phyloP scores from a whole-genome alignment of 2,329 filamentous ascomycete species.

The Xylaria sp. region DNA sequence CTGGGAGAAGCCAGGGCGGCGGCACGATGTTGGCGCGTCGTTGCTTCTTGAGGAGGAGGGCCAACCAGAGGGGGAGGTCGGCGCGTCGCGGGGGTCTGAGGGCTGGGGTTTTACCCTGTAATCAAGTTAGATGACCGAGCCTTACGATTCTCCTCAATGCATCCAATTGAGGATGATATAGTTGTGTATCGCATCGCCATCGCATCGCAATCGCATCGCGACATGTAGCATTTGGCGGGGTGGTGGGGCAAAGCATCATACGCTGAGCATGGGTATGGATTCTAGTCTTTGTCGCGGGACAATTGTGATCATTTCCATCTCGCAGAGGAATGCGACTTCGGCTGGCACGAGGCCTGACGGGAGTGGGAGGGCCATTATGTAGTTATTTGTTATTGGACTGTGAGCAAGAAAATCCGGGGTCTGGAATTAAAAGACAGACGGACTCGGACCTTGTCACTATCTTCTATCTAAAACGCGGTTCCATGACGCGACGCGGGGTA shows the following conservation, averaged over 20 bases:
- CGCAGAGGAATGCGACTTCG: constrained; percentile 93
- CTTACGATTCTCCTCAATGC: not conserved
- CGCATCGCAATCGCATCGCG: constrained; percentile 38
- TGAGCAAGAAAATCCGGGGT: not conserved
- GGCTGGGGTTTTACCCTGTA: constrained; percentile 74
- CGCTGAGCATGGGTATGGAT: constrained; percentile 82
- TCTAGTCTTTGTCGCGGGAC: constrained; percentile 92
- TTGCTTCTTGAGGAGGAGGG: constrained; percentile 93
- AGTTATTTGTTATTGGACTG: not conserved
- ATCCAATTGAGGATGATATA: not conserved
- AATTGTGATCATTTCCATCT: constrained; percentile 96
- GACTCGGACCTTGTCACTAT: not conserved
- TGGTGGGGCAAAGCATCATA: constrained; percentile 59
- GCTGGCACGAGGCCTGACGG: constrained; percentile 74
- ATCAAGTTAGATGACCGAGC: not conserved
- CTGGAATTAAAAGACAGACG: constrained; percentile 21
- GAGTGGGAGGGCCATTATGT: constrained; percentile 47
- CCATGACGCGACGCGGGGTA: constrained; percentile 31
- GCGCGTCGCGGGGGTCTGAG: constrained; percentile 84
- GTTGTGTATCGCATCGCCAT: not conserved
- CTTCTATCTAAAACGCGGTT: constrained; percentile 21
- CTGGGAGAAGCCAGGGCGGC: constrained; percentile 85
- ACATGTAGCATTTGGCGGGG: constrained; percentile 28
- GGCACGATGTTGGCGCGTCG: constrained; percentile 91
- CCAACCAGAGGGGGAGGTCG: constrained; percentile 90